A percentile compares a stretch with the other conserved stretches of the same genome.
Evolutionary conservation across 176 grass and related monocot genomes (phyloP).

Genomic region (Paspalum notatum): DNA sequence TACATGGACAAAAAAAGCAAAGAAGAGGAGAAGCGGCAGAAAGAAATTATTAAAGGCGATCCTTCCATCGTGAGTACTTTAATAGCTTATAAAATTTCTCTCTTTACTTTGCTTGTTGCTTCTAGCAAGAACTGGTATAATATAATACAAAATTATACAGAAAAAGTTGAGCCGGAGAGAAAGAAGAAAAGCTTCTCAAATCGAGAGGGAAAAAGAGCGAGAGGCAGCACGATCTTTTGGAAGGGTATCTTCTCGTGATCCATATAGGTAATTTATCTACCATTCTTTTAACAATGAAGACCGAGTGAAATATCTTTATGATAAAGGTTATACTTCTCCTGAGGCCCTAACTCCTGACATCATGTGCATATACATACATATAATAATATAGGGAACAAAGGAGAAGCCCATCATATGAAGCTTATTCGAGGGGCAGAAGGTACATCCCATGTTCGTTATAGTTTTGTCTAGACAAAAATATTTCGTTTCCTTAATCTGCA

Average conservation of each 20-base stretch:
- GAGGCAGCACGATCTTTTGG: slow-evolving; percentile 68
- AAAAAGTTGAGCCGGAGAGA: slow-evolving; percentile 96
- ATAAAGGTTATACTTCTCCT: slow-evolving; percentile 5
- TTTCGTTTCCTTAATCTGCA: slow-evolving; percentile 32
- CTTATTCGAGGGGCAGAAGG: slow-evolving; percentile 88
- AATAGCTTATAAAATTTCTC: background rate
- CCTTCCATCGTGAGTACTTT: slow-evolving; percentile 80
- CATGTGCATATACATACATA: background rate
- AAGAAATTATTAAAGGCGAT: slow-evolving; percentile 96
- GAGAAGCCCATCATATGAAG: slow-evolving; percentile 94
- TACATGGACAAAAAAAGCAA: slow-evolving; percentile 97
- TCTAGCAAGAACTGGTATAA: slow-evolving; percentile 39
- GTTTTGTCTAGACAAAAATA: background rate
- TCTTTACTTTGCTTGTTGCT: slow-evolving; percentile 7
- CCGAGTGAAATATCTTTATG: slow-evolving; percentile 4
- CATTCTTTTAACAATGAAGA: slow-evolving; percentile 22
- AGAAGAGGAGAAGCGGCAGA: slow-evolving; percentile 92
- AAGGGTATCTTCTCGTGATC: slow-evolving; percentile 80
- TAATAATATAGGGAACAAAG: slow-evolving; percentile 74
- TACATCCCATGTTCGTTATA: slow-evolving; percentile 35
- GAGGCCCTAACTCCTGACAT: slow-evolving; percentile 3
- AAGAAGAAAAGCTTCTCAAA: slow-evolving; percentile 95
- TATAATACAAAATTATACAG: slow-evolving; percentile 53
- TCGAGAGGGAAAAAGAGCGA: slow-evolving; percentile 88
- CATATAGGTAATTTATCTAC: slow-evolving; percentile 68